Conservation (phyloP, 345 rosid genomes). For the Eucalyptus camaldulensis region DNA sequence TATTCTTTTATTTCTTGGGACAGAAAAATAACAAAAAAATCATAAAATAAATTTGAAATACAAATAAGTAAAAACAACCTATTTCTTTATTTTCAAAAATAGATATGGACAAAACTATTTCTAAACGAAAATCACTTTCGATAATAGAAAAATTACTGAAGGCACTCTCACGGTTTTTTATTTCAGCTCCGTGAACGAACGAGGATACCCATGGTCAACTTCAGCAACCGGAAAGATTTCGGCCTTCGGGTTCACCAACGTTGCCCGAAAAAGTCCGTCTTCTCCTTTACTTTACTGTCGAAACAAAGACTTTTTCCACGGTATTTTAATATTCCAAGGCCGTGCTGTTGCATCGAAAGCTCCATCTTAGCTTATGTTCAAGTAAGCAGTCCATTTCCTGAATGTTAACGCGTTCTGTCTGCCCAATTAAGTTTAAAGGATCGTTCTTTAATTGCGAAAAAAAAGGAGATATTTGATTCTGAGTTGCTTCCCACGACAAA, state of each 20-base stretch:
- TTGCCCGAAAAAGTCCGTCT: neutral
- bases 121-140: too few relatives aligned
- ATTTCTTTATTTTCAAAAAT: too few relatives aligned
- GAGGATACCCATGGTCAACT: neutral
- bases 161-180: neutral
- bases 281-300: neutral
- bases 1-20: too few relatives aligned
- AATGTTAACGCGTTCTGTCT: neutral
- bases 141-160: too few relatives aligned
- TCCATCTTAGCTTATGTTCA: neutral
- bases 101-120: too few relatives aligned
- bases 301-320: neutral
- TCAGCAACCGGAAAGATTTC: neutral
- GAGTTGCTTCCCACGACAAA: neutral
- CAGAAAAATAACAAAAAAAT: too few relatives aligned
- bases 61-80: too few relatives aligned
- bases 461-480: neutral
- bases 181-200: neutral
- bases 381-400: neutral
- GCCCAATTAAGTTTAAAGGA: neutral
- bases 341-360: slow-evolving; percentile 4
- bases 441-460: neutral
- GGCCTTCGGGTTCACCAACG: neutral
- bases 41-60: too few relatives aligned
- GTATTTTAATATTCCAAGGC: neutral